Evolutionary conservation across 352 stramenopile genomes (phyloP), one percentile per base, ranked within the genome.

Genomic region (Elongisporangium undulatum): DNA sequence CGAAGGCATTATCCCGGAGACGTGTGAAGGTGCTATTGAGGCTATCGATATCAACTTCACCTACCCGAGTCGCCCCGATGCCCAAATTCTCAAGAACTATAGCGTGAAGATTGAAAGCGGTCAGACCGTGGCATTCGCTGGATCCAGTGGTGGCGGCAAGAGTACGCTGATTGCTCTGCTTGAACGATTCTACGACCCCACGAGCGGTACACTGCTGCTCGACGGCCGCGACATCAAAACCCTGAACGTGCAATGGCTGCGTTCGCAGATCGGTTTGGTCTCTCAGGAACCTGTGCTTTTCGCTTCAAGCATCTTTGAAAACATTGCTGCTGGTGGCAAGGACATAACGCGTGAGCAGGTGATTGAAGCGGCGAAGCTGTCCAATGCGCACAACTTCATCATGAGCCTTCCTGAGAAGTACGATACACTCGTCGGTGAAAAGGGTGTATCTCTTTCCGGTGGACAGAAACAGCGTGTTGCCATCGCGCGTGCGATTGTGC

Each of bases 361-460:
- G 7, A 68, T 88, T 23, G 73, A 78, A 19, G 94, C 92, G 0
- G 90, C 86, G 3, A 79, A 90, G 63, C 68, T 83, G 56, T 90
- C 94, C 0, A 92, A 98, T 51, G 77, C 97, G 7, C 69, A 94
- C 59, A 64, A 82, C 22, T 98, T 99, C 59, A 95, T 99, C 63
- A 79, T 91, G 58, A 74, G 67, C n/a, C 67, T 98, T 24, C 81
- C 85, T 4, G 63, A 97, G 34, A 74, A 90, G 38, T 98, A 89
- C 71, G 81, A 98, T 17, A 98, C 94, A 12, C 49, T 80, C 45
- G 71, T 87, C 1, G 77, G 77, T 17, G 75, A 85, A 61, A 72
- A 77, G 34, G 77, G 77, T 16, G 59, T 83, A 16, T 77, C 82
- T 19, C 57, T 87, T 9, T 77, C 68, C n/a, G 76, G 77, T 13